Base-by-base conservation (phyloP, 2,329 filamentous ascomycete species). In the Calonectria pseudoturangicola region DNA sequence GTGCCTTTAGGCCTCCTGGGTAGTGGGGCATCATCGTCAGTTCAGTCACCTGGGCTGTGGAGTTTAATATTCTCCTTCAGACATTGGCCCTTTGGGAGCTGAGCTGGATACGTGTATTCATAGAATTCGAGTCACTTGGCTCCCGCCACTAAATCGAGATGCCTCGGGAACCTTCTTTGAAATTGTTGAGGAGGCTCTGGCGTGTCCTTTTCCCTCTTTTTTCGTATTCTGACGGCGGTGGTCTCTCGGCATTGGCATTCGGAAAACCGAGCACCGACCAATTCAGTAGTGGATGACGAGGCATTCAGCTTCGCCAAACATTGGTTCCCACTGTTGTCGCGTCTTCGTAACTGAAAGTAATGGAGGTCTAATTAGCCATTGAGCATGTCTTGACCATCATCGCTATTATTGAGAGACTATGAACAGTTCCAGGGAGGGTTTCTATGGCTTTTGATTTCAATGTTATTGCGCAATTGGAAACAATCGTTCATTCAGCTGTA, bases 1-100 rank as follows among this genome's bases (percentile, higher is more conserved):
- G 69, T 71, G 69, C 64, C 56, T 60, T 60, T 56, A 68, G 47
- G 69, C 47, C 47, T 62, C 64, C 54, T 67, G 50, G 51, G 13
- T 16, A 65, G 64, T 56, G 64, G 63, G 60, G 62, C 66, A n/a
- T 27, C 27, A 62, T 67, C 56, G 64, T 58, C 64, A 47, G 69
- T 67, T 71, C 63, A 54, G 64, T 66, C 63, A 67, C 27, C 54
- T 30, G 54, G 51, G 36, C 51, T 27, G 27, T 60, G 54, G 54
- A 60, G 54, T 41, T 60, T 41, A 60, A 60, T 60, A n/a, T 41
- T 16, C 54, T 41, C 15, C 33, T 25, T 18, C 54, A 58, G 13
- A 21, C 54, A 58, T 39, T 58, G 30, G 36, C 21, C 45, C 45
- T 48, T 48, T 60, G 25, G 54, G n/a, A 60, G 25, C 13, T 36